Evolutionary conservation across 192 early-diverging fungal species (phyloP).

Genomic region (Gaertneriomyces sp.): DNA sequence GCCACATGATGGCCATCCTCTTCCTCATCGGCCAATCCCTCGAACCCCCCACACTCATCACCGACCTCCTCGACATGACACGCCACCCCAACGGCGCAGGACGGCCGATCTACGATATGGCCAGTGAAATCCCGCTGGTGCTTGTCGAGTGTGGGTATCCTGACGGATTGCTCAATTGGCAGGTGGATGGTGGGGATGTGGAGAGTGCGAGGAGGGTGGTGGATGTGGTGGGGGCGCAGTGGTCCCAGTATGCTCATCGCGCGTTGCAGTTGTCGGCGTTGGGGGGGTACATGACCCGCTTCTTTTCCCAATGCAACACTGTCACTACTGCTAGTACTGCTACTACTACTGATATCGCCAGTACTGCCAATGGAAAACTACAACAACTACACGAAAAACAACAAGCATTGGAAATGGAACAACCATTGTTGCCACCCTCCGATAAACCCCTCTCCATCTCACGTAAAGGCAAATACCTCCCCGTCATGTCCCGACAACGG

Average conservation of each 20-base stretch:
- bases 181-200: background rate
- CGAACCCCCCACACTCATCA: conserved; percentile 70
- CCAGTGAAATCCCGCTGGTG: conserved; percentile 82
- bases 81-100: conserved; percentile 42
- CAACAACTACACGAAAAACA: background rate
- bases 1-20: conserved; percentile 91
- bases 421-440: background rate
- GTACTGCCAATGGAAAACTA: background rate
- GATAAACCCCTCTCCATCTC: conserved; percentile 4
- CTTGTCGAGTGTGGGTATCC: conserved; percentile 81
- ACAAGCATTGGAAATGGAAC: background rate
- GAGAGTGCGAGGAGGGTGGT: background rate
- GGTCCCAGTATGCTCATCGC: conserved; percentile 5
- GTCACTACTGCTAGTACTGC: no score
- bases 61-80: conserved; percentile 62
- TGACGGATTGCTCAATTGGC: conserved; percentile 36
- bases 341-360: background rate
- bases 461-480: conserved; percentile 27
- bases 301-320: no score
- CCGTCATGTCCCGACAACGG: conserved; percentile 30
- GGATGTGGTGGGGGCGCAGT: conserved; percentile 11
- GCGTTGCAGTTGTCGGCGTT: background rate
- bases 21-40: conserved; percentile 78
- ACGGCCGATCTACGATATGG: conserved; percentile 90
- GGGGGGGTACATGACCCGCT: background rate